phyloP scores from a whole-genome alignment of 2,329 filamentous ascomycete species.

The Chaetomium olivaceum region DNA sequence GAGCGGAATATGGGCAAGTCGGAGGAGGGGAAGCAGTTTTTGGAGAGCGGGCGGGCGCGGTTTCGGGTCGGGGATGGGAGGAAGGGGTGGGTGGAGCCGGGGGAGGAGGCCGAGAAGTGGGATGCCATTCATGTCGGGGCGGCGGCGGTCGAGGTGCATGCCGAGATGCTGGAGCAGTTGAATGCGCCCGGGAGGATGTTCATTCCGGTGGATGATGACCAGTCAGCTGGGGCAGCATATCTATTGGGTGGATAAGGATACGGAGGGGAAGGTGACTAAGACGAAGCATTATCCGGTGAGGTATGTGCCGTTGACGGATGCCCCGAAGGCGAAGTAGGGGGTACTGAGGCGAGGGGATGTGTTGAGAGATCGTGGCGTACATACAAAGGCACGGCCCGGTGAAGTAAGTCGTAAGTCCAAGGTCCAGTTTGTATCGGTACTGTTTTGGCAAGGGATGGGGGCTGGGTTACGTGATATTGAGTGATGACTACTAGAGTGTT shows the following conservation, averaged over 20 bases:
- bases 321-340: conserved; percentile 46
- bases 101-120: conserved; percentile 59
- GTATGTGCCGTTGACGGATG: conserved; percentile 77
- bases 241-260: conserved; percentile 73
- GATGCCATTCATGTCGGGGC: conserved; percentile 97
- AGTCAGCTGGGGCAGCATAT: conserved; percentile 60
- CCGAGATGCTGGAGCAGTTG: conserved; percentile 73
- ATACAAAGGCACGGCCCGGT: not conserved
- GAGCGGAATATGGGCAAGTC: conserved; percentile 67
- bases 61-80: conserved; percentile 78
- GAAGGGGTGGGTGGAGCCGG: conserved; percentile 58
- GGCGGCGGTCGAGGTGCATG: conserved; percentile 72
- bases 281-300: conserved; percentile 68
- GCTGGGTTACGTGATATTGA: too few relatives aligned
- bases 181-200: conserved; percentile 77
- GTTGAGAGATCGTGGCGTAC: too few relatives aligned
- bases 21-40: conserved; percentile 55
- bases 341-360: too few relatives aligned
- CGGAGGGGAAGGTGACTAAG: conserved; percentile 59
- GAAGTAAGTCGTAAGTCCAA: not conserved
- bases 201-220: conserved; percentile 67
- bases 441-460: not conserved
- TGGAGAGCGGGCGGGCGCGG: conserved; percentile 64
- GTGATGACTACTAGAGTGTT: not conserved
- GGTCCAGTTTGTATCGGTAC: not conserved